Conservation (phyloP, 1,139 yeast species). For the Zygoascus hellenicus region DNA sequence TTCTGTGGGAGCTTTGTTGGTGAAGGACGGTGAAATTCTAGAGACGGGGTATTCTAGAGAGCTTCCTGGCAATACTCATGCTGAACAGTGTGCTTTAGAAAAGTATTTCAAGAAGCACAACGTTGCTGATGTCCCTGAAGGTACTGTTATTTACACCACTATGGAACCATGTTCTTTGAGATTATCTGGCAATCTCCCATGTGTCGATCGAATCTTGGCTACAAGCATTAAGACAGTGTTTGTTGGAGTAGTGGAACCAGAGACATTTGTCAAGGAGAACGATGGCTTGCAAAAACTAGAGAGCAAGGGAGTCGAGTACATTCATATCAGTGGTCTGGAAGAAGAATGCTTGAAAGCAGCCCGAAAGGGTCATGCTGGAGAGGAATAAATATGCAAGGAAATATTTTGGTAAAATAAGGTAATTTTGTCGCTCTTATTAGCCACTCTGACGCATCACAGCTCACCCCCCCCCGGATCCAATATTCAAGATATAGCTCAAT, state of each 20-base stretch:
- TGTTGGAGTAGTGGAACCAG: constrained; percentile 92
- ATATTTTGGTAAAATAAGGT: too few species aligned
- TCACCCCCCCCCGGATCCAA: too few species aligned
- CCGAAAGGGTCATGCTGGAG: constrained; percentile 53
- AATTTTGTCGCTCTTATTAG: too few species aligned
- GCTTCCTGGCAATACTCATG: constrained; percentile 93
- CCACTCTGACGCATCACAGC: too few species aligned
- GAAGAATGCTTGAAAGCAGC: constrained; percentile 71
- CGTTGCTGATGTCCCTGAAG: constrained; percentile 51
- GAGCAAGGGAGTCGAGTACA: constrained; percentile 57
- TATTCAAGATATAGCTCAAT: too few species aligned
- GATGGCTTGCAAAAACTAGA: constrained; percentile 53
- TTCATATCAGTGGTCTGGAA: constrained; percentile 80
- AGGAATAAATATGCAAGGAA: not conserved
- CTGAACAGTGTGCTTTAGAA: constrained; percentile 90
- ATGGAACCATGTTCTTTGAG: constrained; percentile 97
- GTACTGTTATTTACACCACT: constrained; percentile 83
- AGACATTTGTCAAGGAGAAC: constrained; percentile 75
- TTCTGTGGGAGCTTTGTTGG: constrained; percentile 89
- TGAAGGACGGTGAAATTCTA: constrained; percentile 56
- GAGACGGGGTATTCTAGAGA: constrained; percentile 88
- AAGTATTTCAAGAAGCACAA: constrained; percentile 52
- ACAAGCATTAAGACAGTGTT: constrained; percentile 64
- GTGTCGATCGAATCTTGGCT: constrained; percentile 69
- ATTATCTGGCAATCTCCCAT: constrained; percentile 84